phyloP scores from a whole-genome alignment of 305 asterid species.

The Caryopteris hybrid region DNA sequence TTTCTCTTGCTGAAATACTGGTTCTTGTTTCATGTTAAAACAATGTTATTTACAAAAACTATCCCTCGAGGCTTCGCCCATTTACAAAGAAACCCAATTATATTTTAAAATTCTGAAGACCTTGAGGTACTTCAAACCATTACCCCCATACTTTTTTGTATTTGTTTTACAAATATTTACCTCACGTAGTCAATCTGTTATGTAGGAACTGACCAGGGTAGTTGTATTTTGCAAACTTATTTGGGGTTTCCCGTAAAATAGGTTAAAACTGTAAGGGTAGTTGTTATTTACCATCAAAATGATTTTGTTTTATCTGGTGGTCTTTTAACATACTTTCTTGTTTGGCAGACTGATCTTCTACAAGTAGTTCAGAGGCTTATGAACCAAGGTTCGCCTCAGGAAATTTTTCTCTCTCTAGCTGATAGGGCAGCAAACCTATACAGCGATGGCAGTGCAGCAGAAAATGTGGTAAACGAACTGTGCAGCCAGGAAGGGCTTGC shows the following conservation, averaged over 20 bases:
- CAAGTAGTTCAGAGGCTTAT: slow-evolving; percentile 48
- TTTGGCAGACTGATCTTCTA: slow-evolving; percentile 36
- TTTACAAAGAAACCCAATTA: not conserved
- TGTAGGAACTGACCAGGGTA: not conserved
- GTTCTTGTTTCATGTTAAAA: not conserved
- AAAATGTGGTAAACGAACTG: slow-evolving; percentile 36
- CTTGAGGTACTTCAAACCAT: not conserved
- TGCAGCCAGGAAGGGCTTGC: slow-evolving; percentile 46
- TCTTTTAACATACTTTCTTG: not conserved
- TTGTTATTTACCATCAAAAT: not conserved
- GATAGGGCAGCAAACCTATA: slow-evolving; percentile 30
- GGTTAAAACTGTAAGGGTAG: no score
- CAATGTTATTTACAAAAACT: not conserved
- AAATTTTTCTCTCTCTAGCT: slow-evolving; percentile 46
- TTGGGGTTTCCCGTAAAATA: not conserved
- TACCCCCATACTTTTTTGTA: not conserved
- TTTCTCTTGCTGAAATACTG: not conserved
- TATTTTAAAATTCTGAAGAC: not conserved
- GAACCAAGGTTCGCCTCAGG: slow-evolving; percentile 38
- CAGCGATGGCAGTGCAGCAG: slow-evolving; percentile 23
- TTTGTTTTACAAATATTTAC: not conserved
- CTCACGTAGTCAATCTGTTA: not conserved
- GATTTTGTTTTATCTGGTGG: not conserved
- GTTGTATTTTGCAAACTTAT: not conserved
- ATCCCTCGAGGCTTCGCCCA: not conserved